These are phyloP conservation scores for Boletus vermiculosoides DNA, from an alignment of 768 basidiomycete genomes.

Conservation along the genomic window DNA sequence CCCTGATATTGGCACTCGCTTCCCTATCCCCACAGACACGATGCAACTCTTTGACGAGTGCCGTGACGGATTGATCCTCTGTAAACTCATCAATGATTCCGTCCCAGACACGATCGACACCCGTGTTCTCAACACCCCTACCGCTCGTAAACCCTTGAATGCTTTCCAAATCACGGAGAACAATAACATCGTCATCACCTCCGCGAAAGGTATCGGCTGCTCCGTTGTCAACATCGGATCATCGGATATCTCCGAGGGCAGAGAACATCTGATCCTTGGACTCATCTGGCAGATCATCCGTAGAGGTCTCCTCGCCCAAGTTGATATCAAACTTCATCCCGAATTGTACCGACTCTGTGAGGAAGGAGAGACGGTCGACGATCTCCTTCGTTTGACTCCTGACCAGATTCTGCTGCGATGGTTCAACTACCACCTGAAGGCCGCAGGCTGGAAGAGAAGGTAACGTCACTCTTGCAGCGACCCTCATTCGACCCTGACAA, in stretches of 20 bases:
- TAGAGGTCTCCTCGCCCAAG: constrained; percentile 86
- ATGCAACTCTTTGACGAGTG: constrained; percentile 99
- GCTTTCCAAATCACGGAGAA: constrained; percentile 99
- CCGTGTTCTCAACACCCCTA: constrained; percentile 93
- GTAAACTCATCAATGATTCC: constrained; percentile 98
- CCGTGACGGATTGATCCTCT: constrained; percentile 92
- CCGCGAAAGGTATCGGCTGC: constrained; percentile 96
- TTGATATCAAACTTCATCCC: constrained; percentile 98
- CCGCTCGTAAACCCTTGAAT: constrained; percentile 79
- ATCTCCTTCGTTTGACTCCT: constrained; percentile 88
- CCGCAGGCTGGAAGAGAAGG: constrained; percentile 89
- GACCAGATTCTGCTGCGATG: constrained; percentile 97
- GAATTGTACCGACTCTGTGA: constrained; percentile 95
- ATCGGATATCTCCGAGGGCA: constrained; percentile 85
- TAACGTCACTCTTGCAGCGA: constrained; percentile 27
- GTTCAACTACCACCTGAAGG: constrained; percentile 99
- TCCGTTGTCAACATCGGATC: constrained; percentile 99
- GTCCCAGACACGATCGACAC: constrained; percentile 99
- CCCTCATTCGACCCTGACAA: constrained; percentile 1
- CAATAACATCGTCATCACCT: constrained; percentile 99
- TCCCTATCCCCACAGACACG: constrained; percentile 92
- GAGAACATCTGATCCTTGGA: constrained; percentile 95
- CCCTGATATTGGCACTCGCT: constrained; percentile 72
- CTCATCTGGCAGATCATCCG: constrained; percentile 99
- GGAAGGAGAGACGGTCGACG: constrained; percentile 96